Evolutionary conservation across 306 rosid species (phyloP).

Genomic region (Arachis hypogaea): DNA sequence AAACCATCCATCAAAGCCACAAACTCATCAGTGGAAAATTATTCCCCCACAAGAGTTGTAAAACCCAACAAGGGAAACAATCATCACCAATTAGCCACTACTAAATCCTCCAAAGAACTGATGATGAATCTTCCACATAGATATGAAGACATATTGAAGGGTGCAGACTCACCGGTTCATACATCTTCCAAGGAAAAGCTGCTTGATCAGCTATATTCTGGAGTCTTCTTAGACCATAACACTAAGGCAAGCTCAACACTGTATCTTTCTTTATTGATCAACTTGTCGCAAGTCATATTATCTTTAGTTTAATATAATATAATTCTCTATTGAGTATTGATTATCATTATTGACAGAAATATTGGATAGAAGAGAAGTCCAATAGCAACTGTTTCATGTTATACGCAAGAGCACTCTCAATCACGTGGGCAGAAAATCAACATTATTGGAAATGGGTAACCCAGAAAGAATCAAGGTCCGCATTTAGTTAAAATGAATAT

Average conservation of each 20-base stretch:
- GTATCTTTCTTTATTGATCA: background rate
- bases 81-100: background rate
- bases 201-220: constrained; percentile 39
- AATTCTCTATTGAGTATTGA: background rate
- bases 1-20: constrained; percentile 1
- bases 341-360: constrained; percentile 38
- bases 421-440: constrained; percentile 58
- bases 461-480: constrained; percentile 56
- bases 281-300: no score
- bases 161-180: constrained; percentile 40
- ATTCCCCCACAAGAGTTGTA: background rate
- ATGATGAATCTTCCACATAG: constrained; percentile 13
- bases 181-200: constrained; percentile 38
- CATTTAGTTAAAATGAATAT: background rate
- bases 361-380: constrained; percentile 45
- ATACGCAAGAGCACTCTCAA: constrained; percentile 67
- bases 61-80: constrained; percentile 24
- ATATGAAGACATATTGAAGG: constrained; percentile 39
- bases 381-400: constrained; percentile 65
- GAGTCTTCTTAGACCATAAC: constrained; percentile 40
- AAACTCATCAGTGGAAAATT: background rate
- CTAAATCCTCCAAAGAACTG: constrained; percentile 17
- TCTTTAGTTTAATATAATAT: no score
- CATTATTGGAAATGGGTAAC: constrained; percentile 62
- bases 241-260: constrained; percentile 42